Evolutionary conservation across 2,329 filamentous ascomycete genomes (phyloP).

Genomic region (Beauveria caledonica): DNA sequence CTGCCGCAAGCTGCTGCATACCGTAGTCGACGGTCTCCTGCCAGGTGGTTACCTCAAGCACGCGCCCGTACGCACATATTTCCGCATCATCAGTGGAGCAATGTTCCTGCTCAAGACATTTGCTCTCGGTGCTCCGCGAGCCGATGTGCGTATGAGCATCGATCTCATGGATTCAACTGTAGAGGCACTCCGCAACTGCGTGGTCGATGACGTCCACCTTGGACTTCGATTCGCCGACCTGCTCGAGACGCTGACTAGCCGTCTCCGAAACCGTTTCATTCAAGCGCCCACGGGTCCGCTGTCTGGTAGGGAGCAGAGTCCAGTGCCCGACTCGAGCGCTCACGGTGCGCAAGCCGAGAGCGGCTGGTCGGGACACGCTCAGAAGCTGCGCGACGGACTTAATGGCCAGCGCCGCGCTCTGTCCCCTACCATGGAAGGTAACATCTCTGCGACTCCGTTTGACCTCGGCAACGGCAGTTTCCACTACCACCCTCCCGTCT

Average conservation of each 20-base stretch:
- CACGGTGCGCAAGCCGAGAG: conserved; percentile 16
- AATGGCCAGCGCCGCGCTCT: conserved; percentile 29
- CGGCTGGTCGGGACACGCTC: conserved; percentile 27
- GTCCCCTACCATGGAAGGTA: conserved; percentile 28
- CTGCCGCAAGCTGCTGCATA: conserved; percentile 65
- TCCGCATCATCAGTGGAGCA: conserved; percentile 76
- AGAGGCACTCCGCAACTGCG: conserved; percentile 64
- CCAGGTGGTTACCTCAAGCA: conserved; percentile 72
- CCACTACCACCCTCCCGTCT: conserved; percentile 41
- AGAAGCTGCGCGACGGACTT: conserved; percentile 33
- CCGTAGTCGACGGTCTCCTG: conserved; percentile 68
- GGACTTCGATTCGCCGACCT: conserved; percentile 79
- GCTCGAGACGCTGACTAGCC: conserved; percentile 67
- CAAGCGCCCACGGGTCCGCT: conserved; percentile 46
- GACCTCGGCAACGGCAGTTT: conserved; percentile 48
- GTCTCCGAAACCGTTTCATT: conserved; percentile 66
- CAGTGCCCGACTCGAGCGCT: conserved; percentile 25
- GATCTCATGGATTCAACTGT: conserved; percentile 68
- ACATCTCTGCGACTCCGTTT: conserved; percentile 56
- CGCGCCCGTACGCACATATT: conserved; percentile 75
- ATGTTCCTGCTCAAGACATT: conserved; percentile 84
- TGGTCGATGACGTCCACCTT: conserved; percentile 78
- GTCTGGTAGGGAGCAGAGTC: conserved; percentile 34
- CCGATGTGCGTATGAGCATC: conserved; percentile 68
- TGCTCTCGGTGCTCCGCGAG: conserved; percentile 69